Evolutionary conservation across 2,329 filamentous ascomycete genomes (phyloP), one percentile per base, ranked within the genome.

Genomic region (Arthroderma uncinatum): DNA sequence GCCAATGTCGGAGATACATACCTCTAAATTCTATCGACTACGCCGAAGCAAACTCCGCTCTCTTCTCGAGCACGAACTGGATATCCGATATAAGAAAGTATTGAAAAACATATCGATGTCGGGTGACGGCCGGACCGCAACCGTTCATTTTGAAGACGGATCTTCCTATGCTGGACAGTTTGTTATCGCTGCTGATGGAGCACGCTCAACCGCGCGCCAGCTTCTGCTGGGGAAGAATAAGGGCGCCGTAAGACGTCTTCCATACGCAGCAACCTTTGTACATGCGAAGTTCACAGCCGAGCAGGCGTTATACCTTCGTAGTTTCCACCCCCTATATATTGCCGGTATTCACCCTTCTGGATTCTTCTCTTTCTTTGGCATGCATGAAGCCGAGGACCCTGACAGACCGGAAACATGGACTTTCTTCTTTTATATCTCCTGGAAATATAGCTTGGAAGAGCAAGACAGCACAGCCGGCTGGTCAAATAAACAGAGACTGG

Each of bases 111-210:
- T 40, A 47, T 53, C 44, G 44, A 34, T 56, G 28, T 60, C 55
- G n/a, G 21, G 10, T 30, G 39, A 53, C 33, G 33, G 57, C 33
- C 36, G 30, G 25, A 33, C 7, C 8, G 58, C 42, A 14, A 56
- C 39, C 7, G 30, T 57, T 30, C 33, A 36, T n/a, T 59, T 60
- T 25, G 44, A 37, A 8, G 57, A 59, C 34, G 57, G 58, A 40
- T 39, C 58, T 19, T 53, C 54, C 5, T 34, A 34, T 39, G 3
- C 44, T 12, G 57, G 53, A 7, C 53, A 48, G 40, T 64, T 74
- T 3, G 74, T 88, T 30, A 75, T 89, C 2, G 85, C 84, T 0
- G 83, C 81, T 47, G 85, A 87, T 61, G 85, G 85, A 0, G 84
- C 85, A 0, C 82, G 84, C 63, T 82, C 78, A 57, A 86, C 83